These are phyloP conservation scores for Helicostylum pulchrum DNA, from an alignment of 192 early-diverging fungal species.

Conservation along the genomic window DNA sequence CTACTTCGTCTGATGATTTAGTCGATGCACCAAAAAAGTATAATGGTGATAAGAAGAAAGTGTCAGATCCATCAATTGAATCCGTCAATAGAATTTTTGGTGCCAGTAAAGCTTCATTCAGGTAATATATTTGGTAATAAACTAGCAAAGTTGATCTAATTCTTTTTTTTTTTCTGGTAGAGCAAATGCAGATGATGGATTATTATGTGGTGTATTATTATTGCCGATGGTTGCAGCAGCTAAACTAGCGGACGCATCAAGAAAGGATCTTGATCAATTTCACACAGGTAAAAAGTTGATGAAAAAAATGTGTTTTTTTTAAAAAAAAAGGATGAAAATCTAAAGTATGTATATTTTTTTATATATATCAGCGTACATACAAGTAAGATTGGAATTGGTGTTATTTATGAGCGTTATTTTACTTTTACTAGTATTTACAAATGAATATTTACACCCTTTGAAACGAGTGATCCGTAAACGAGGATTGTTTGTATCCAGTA, in stretches of 20 bases:
- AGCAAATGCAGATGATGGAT: slow-evolving; percentile 53
- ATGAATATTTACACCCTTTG: slow-evolving; percentile 21
- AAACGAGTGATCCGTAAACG: slow-evolving; percentile 24
- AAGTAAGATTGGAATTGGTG: slow-evolving; percentile 34
- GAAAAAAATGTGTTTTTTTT: too few relatives aligned
- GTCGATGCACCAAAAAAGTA: background rate
- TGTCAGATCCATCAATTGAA: background rate
- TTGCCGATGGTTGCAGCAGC: slow-evolving; percentile 51
- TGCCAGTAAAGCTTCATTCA: slow-evolving; percentile 16
- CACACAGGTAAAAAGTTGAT: slow-evolving; percentile 25
- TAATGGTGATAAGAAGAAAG: background rate
- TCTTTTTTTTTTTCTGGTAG: slow-evolving; percentile 19
- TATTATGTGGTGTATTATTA: slow-evolving; percentile 49
- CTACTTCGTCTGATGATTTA: slow-evolving; percentile 21
- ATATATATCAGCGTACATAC: slow-evolving; percentile 19
- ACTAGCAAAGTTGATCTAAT: background rate
- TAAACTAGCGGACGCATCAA: slow-evolving; percentile 44
- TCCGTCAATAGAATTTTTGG: slow-evolving; percentile 24
- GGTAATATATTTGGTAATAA: background rate
- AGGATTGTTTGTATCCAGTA: slow-evolving; percentile 27
- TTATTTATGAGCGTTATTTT: slow-evolving; percentile 35
- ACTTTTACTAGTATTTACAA: slow-evolving; percentile 14
- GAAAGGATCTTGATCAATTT: slow-evolving; percentile 22
- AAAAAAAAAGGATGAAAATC: background rate
- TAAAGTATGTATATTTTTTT: background rate